Percentiles rank a stretch among this genome's conserved stretches.
Evolutionary conservation across 768 basidiomycete species (phyloP).

Genomic region (Boletus reticulatus): DNA sequence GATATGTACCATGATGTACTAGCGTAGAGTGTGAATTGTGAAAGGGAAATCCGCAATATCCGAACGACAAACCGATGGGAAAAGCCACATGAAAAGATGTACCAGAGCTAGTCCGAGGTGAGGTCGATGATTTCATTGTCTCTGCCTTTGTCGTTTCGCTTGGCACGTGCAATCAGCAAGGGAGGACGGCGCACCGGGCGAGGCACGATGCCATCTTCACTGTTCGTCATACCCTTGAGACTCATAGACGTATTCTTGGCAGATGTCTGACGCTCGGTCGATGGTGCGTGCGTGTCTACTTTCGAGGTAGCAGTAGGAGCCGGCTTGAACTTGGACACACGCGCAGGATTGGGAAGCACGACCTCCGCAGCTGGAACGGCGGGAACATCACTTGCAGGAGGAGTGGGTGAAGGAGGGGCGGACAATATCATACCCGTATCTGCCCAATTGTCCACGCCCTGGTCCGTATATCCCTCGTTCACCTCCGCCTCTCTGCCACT

Average conservation of each 20-base stretch:
- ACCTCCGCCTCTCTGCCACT: background rate
- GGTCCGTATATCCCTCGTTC: background rate
- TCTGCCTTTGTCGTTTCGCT: background rate
- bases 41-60: background rate
- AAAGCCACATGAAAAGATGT: background rate
- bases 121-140: constrained; percentile 40
- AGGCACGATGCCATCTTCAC: background rate
- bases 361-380: background rate
- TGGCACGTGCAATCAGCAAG: constrained; percentile 24
- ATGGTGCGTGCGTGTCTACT: background rate
- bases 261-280: background rate
- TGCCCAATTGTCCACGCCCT: constrained; percentile 9
- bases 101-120: constrained; percentile 28
- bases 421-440: constrained; percentile 28
- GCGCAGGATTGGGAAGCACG: background rate
- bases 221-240: background rate
- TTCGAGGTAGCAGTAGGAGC: background rate
- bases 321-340: constrained; percentile 20
- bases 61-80: background rate
- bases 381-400: background rate
- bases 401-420: constrained; percentile 17
- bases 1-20: no score
- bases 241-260: background rate
- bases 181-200: constrained; percentile 5
- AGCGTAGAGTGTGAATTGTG: no score